Conservation (phyloP, 805 yeast species). For the Blastobotrys americana region DNA sequence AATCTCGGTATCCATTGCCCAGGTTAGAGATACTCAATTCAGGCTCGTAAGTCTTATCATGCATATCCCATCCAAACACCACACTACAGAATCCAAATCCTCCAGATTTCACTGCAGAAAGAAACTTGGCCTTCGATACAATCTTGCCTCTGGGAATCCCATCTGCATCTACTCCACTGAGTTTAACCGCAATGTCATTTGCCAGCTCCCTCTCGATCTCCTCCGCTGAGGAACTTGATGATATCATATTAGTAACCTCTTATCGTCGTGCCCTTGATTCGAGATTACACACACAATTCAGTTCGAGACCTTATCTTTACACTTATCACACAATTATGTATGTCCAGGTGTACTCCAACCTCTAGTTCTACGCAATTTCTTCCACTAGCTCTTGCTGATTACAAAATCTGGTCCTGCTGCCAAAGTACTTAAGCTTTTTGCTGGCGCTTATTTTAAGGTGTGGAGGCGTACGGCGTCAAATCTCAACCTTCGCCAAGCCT, state of each 20-base stretch:
- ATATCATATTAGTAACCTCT: neutral
- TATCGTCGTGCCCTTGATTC: too few species aligned
- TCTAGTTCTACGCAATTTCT: too few species aligned
- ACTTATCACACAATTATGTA: too few species aligned
- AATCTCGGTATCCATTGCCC: conserved; percentile 28
- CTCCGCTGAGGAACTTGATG: neutral
- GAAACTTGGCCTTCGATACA: conserved; percentile 26
- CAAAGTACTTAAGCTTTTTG: too few species aligned
- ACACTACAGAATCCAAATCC: conserved; percentile 31
- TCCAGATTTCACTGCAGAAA: conserved; percentile 15
- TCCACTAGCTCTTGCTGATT: too few species aligned
- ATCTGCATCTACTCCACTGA: conserved; percentile 32
- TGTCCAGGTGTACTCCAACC: too few species aligned
- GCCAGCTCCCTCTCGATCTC: conserved; percentile 2
- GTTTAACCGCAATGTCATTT: conserved; percentile 21
- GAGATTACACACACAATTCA: too few species aligned
- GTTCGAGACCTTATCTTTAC: too few species aligned
- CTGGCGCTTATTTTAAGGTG: too few species aligned
- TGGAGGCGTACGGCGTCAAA: too few species aligned
- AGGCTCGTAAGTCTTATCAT: conserved; percentile 25
- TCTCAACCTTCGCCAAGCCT: too few species aligned
- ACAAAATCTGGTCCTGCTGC: too few species aligned
- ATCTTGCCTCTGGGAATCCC: conserved; percentile 32
- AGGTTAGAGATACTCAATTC: conserved; percentile 26
- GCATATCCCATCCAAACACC: conserved; percentile 33